These are phyloP conservation scores for Talaromyces nanjingensis DNA, from an alignment of 495 filamentous ascomycete genomes.

Conservation along the genomic window DNA sequence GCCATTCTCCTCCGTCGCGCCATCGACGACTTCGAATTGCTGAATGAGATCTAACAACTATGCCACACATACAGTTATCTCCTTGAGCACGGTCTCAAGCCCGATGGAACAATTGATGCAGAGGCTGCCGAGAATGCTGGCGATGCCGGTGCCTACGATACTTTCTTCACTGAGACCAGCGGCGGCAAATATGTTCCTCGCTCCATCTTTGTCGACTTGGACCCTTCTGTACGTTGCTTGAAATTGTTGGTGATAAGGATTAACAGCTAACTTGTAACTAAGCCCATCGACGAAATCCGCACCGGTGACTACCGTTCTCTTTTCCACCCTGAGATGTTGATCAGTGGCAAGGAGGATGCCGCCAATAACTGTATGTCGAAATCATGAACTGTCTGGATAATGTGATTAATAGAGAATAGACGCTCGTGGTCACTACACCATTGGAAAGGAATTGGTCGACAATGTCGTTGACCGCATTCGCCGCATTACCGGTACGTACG, in stretches of 20 bases:
- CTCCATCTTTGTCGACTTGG: constrained; percentile 83
- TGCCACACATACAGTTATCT: constrained; percentile 55
- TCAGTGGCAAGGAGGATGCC: constrained; percentile 90
- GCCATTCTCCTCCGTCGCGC: constrained; percentile 18
- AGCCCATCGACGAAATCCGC: constrained; percentile 86
- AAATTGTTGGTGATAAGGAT: background rate
- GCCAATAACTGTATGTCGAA: constrained; percentile 91
- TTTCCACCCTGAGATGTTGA: constrained; percentile 82
- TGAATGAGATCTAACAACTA: background rate
- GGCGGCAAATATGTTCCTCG: constrained; percentile 85
- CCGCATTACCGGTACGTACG: constrained; percentile 64
- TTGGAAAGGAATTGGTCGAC: constrained; percentile 87
- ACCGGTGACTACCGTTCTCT: constrained; percentile 76
- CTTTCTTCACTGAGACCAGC: constrained; percentile 86
- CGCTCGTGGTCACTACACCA: constrained; percentile 88
- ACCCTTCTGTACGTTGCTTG: constrained; percentile 59
- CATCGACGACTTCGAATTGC: background rate
- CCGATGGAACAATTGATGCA: constrained; percentile 64
- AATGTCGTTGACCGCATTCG: constrained; percentile 78
- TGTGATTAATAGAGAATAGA: constrained; percentile 41
- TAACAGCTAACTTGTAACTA: constrained; percentile 12
- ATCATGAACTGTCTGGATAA: too few species aligned
- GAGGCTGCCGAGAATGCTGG: constrained; percentile 50
- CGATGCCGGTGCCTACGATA: constrained; percentile 71
- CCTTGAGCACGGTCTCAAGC: constrained; percentile 80